These are phyloP conservation scores for Gossypium gossypioides DNA, from an alignment of 441 rosid species.

Conservation along the genomic window DNA sequence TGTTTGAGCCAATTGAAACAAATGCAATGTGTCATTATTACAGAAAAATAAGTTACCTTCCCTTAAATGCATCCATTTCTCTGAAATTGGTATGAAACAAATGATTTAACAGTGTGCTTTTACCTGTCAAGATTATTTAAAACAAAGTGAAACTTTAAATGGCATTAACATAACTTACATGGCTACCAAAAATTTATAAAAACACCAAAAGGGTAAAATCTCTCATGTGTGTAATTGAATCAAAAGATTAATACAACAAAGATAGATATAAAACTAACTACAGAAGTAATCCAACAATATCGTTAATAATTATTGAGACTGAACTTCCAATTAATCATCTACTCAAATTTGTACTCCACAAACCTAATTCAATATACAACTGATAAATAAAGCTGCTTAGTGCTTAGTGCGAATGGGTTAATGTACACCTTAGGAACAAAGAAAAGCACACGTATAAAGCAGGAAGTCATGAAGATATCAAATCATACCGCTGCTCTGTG, in stretches of 20 bases:
- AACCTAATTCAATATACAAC: neutral
- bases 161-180: neutral
- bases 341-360: neutral
- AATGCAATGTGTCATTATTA: neutral
- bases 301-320: neutral
- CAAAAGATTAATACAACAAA: neutral
- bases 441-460: slow-evolving; percentile 1
- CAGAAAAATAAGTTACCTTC: slow-evolving; percentile 51
- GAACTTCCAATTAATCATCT: neutral
- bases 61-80: slow-evolving; percentile 98
- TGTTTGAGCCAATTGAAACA: slow-evolving; percentile 9
- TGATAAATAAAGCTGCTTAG: neutral
- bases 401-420: neutral
- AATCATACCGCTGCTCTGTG: slow-evolving; percentile 93
- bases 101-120: slow-evolving; percentile 87
- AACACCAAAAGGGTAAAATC: neutral
- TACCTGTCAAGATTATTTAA: slow-evolving; percentile 52
- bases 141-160: slow-evolving; percentile 17
- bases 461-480: slow-evolving; percentile 2
- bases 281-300: neutral
- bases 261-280: neutral
- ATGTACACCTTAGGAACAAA: neutral
- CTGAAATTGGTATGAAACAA: slow-evolving; percentile 84
- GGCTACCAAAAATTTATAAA: neutral
- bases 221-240: neutral